Conservation (phyloP, 768 basidiomycete species). For the Xerocomellus amylosporus region DNA sequence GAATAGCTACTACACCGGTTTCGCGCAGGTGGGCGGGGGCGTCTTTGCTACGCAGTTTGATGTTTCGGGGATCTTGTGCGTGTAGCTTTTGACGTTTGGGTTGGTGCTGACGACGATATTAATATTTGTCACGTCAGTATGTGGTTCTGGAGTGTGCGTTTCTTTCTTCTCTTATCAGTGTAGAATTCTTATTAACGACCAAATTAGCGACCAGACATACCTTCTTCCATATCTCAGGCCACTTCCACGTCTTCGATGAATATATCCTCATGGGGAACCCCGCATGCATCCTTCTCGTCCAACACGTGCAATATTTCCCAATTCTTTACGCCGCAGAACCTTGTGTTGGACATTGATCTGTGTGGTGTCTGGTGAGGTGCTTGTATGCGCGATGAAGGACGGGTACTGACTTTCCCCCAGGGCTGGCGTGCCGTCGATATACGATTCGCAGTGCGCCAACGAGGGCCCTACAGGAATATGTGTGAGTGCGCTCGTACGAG, state of each 20-base stretch:
- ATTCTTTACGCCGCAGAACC: slow-evolving; percentile 47
- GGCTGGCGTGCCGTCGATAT: slow-evolving; percentile 47
- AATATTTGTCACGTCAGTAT: slow-evolving; percentile 29
- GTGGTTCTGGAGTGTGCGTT: slow-evolving; percentile 48
- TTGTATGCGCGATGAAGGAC: background rate
- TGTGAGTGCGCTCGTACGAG: slow-evolving; percentile 28
- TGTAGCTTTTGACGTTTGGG: background rate
- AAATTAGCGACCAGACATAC: slow-evolving; percentile 37
- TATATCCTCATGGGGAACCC: slow-evolving; percentile 43
- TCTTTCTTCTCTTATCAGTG: slow-evolving; percentile 1
- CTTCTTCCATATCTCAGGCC: slow-evolving; percentile 33
- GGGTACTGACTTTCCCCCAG: slow-evolving; percentile 25
- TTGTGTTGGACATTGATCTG: slow-evolving; percentile 54
- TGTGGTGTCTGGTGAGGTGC: slow-evolving; percentile 46
- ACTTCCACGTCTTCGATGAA: slow-evolving; percentile 36
- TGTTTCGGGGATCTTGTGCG: slow-evolving; percentile 48
- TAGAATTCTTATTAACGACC: slow-evolving; percentile 12
- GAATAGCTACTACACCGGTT: slow-evolving; percentile 27
- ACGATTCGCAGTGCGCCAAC: slow-evolving; percentile 41
- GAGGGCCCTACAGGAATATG: slow-evolving; percentile 40
- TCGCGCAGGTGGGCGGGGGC: slow-evolving; percentile 46
- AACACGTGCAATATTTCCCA: slow-evolving; percentile 42
- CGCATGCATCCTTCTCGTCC: slow-evolving; percentile 43
- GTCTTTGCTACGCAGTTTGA: slow-evolving; percentile 73
- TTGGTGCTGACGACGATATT: background rate